A percentile compares a stretch with the other conserved stretches of the same genome.
phyloP scores from a whole-genome alignment of 768 basidiomycete genomes.

The Coprinopsis strossmayeri region DNA sequence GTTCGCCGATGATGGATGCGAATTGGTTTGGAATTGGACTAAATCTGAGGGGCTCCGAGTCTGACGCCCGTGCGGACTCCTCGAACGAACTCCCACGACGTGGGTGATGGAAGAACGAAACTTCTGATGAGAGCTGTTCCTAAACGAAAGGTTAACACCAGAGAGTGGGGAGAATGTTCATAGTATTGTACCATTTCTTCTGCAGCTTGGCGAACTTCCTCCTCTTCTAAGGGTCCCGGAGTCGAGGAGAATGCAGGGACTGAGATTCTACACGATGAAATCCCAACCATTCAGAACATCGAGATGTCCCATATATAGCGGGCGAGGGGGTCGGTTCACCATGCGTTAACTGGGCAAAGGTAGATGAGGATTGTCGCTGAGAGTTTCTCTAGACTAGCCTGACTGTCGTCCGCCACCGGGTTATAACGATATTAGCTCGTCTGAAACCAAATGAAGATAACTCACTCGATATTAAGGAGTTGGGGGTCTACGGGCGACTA shows the following conservation, averaged over 20 bases:
- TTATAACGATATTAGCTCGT: not conserved
- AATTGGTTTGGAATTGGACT: not conserved
- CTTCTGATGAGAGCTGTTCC: slow-evolving; percentile 7
- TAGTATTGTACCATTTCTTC: slow-evolving; percentile 3
- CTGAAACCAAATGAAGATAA: slow-evolving; percentile 2
- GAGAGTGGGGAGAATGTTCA: not conserved
- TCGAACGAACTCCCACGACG: not conserved
- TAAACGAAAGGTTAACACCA: not conserved
- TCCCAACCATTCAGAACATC: slow-evolving; percentile 3
- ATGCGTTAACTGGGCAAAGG: no score
- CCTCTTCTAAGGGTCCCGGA: slow-evolving; percentile 3
- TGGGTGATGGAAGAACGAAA: not conserved
- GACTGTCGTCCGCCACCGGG: not conserved
- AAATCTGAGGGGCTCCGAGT: not conserved
- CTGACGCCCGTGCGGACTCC: not conserved
- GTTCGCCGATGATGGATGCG: not conserved
- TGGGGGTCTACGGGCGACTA: no score
- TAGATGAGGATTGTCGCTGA: no score
- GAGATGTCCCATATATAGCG: no score
- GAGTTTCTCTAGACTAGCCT: no score
- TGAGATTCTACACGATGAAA: slow-evolving; percentile 9
- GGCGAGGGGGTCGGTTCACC: no score
- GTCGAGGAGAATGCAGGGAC: not conserved
- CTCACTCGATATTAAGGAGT: no score
- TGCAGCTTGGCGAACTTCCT: slow-evolving; percentile 4